Base-by-base conservation (phyloP, 2,329 filamentous ascomycete genomes). In the Alternaria hordeiaustralica region DNA sequence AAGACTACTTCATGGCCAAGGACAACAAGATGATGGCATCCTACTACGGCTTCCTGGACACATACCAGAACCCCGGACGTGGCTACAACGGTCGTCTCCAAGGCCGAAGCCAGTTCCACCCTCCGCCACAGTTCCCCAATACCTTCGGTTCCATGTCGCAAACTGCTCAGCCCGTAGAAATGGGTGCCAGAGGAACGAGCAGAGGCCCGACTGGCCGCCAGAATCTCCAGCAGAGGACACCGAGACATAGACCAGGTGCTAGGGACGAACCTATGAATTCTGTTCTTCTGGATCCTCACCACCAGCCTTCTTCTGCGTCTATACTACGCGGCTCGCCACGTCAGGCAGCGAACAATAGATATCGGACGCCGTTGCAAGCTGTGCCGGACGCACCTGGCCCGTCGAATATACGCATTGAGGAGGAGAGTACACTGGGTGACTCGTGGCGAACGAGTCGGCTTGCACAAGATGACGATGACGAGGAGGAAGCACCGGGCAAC, bases 21-120 rank as follows among this genome's bases (percentile, higher is more conserved):
- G 94, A 99, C 74, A 93, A 94, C 66, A 99, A 99, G 82, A 97
- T 99, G 93, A 90, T 96, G n/a, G 92, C 94, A 15, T 98, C 95
- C 0, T 96, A 97, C 77, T 94, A 96, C 74, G 94, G 94, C 3
- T 99, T 99, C 78, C 84, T 97, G 63, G 94, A 97, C 75, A 94
- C 97, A 71, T 99, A 99, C 70, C 82, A 63, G 60, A 78, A 62
- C 36, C 68, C 78, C 12, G 69, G 79, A 51, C 85, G 85, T 60
- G 70, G 68, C 56, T 60, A 55, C 33, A 63, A 60, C n/a, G 50
- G 60, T 10, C 60, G 60, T 13, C 50, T 60, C 8, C 60, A 63
- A 45, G 60, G 60, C 23, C 26, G 60, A 15, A 54, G 56, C 23
- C 85, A 86, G 45, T 94, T 95, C 77, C 88, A 94, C 63, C 91